phyloP scores from a whole-genome alignment of 2,329 filamentous ascomycete species.

The Xylariaceae sp. region DNA sequence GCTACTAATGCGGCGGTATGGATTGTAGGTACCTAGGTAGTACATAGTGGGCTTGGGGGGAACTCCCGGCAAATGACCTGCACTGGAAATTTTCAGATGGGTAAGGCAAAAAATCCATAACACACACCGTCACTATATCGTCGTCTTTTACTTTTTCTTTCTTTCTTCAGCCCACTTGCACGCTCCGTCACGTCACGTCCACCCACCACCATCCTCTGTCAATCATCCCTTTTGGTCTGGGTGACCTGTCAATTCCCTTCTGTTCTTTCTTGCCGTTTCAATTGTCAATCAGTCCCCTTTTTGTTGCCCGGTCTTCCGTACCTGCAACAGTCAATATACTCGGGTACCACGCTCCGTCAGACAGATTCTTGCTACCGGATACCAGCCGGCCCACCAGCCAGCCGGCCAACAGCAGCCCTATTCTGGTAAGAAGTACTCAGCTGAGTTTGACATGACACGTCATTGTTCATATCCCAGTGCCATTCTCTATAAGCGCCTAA shows the following conservation, averaged over 20 bases:
- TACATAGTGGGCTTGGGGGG: not conserved
- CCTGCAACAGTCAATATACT: conserved; percentile 7
- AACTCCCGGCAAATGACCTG: conserved; percentile 1
- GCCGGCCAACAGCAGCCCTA: not conserved
- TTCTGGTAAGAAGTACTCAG: conserved; percentile 8
- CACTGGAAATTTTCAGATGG: conserved; percentile 3
- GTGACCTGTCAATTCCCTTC: conserved; percentile 41
- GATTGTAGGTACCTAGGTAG: not conserved
- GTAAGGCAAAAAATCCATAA: conserved; percentile 2
- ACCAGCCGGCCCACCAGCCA: not conserved
- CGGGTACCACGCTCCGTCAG: not conserved
- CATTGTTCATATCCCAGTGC: not conserved
- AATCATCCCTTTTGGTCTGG: conserved; percentile 38
- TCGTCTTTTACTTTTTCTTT: conserved; percentile 24
- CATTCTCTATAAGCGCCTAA: not conserved
- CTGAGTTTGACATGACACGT: not conserved
- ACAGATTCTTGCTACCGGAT: too few relatives aligned
- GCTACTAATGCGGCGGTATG: not conserved
- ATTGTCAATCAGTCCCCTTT: conserved; percentile 21
- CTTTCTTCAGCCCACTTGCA: conserved; percentile 39
- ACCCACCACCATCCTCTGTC: conserved; percentile 38
- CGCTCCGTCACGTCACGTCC: conserved; percentile 42
- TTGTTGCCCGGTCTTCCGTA: conserved; percentile 18
- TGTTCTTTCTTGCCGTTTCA: conserved; percentile 36
- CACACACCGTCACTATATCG: conserved; percentile 2